Evolutionary conservation across 2,329 filamentous ascomycete genomes (phyloP).

Genomic region (Trichoderma sp.): DNA sequence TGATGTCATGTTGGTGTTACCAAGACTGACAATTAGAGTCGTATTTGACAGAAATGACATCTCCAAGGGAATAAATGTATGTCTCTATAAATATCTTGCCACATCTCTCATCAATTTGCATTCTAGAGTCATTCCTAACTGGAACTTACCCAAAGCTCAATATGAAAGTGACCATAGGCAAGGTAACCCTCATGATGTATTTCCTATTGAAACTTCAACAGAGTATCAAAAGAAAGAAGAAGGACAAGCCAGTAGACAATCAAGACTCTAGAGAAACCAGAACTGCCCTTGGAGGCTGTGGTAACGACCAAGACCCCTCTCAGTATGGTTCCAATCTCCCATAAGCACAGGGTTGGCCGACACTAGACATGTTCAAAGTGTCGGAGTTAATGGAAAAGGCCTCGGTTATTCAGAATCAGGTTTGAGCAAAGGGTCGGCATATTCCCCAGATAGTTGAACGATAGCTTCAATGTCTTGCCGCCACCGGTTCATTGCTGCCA

Average conservation of each 20-base stretch:
- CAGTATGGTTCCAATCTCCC: not conserved
- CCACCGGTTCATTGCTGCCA: not conserved
- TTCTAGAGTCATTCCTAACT: not conserved
- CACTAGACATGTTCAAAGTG: not conserved
- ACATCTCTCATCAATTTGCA: not conserved
- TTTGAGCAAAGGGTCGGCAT: not conserved
- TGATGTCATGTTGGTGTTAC: not conserved
- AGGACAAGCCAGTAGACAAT: not conserved
- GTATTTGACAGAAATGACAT: not conserved
- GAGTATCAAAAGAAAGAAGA: not conserved
- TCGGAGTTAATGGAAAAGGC: not conserved
- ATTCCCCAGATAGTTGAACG: not conserved
- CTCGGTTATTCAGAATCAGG: not conserved
- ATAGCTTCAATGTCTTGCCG: not conserved
- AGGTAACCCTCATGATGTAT: not conserved
- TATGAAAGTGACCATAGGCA: not conserved
- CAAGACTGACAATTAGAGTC: not conserved
- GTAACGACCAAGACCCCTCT: not conserved
- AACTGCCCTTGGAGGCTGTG: not conserved
- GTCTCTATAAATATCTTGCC: not conserved
- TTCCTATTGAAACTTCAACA: not conserved
- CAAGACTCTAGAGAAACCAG: not conserved
- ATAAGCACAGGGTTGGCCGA: not conserved
- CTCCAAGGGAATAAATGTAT: rapidly evolving
- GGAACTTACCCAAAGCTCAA: not conserved